Base-by-base conservation (phyloP, 352 stramenopile genomes). In the Phytophthora tentaculata region DNA sequence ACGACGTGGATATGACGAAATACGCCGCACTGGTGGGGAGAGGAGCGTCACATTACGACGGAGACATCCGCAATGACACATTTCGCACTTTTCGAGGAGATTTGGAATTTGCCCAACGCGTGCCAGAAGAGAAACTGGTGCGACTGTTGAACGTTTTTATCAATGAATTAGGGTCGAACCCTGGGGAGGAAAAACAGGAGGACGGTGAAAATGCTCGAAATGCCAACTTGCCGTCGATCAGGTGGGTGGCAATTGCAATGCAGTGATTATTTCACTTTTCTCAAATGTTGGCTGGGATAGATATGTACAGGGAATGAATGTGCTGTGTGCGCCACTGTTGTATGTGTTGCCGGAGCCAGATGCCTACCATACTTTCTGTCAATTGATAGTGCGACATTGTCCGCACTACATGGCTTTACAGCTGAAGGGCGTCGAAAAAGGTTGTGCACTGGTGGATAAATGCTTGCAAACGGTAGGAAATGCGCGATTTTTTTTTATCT, bases 301-400 rank as follows among this genome's bases (percentile, higher is more conserved):
- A 59, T 98, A 98, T 61, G 92, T 98, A n/a, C 92, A 98, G 67
- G 92, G 92, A 44, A 97, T 98, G 90, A 98, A 97, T 63, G 81
- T 97, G 22, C 56, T 98, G 17, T 96, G 88, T 57, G 91, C 89
- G 13, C 90, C 92, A 47, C 71, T 98, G 45, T 71, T 98, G n/a
- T 98, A 96, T 67, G 90, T 96, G n/a, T 83, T 98, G 76, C 89
- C 92, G 3, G 92, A 97, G 51, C 73, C 89, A 14, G 92, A 98
- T 47, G 92, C 92, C 19, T 98, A 97, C 66, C 87, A 89, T 50
- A 94, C 84, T n/a, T 98, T 98, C 57, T 90, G 89, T 54, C 80
- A 89, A 51, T 76, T 98, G 23, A 85, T 98, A 49, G 83, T 89
- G 26, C 76, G 85, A 23, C 91, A 98, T 72, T 95, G 92, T 62